phyloP scores from a whole-genome alignment of 192 early-diverging fungal genomes.

The Chytriomyces sp. region DNA sequence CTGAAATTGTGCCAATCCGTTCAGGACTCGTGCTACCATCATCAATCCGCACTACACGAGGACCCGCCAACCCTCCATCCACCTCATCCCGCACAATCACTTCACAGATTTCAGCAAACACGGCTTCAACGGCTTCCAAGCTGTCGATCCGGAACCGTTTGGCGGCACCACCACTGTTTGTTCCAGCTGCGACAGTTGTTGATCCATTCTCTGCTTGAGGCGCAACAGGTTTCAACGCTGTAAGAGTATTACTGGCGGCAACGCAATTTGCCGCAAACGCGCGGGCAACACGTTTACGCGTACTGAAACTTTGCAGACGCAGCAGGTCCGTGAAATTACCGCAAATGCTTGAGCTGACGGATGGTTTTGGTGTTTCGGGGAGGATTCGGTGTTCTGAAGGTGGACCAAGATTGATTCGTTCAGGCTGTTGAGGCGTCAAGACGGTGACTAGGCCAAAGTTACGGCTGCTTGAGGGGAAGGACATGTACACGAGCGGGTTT shows the following conservation, averaged over 20 bases:
- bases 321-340: conserved; percentile 86
- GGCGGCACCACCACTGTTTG: conserved; percentile 27
- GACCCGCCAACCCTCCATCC: conserved; percentile 69
- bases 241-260: not conserved
- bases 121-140: conserved; percentile 75
- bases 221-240: not conserved
- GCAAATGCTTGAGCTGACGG: conserved; percentile 61
- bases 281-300: conserved; percentile 82
- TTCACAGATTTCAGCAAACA: conserved; percentile 78
- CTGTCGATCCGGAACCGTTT: conserved; percentile 60
- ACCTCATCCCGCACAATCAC: conserved; percentile 84
- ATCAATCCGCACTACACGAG: conserved; percentile 25
- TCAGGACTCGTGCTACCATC: conserved; percentile 28
- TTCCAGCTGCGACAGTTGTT: not conserved
- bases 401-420: no score
- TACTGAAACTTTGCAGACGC: conserved; percentile 79
- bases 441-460: conserved; percentile 18
- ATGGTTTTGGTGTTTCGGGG: not conserved
- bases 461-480: conserved; percentile 26
- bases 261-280: conserved; percentile 59
- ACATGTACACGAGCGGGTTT: conserved; percentile 29
- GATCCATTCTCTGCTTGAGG: not conserved
- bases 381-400: no score
- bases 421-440: conserved; percentile 34
- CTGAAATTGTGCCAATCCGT: not conserved